These are phyloP conservation scores for Mucor mucedo DNA, from an alignment of 371 early-diverging fungal species.

Conservation along the genomic window DNA sequence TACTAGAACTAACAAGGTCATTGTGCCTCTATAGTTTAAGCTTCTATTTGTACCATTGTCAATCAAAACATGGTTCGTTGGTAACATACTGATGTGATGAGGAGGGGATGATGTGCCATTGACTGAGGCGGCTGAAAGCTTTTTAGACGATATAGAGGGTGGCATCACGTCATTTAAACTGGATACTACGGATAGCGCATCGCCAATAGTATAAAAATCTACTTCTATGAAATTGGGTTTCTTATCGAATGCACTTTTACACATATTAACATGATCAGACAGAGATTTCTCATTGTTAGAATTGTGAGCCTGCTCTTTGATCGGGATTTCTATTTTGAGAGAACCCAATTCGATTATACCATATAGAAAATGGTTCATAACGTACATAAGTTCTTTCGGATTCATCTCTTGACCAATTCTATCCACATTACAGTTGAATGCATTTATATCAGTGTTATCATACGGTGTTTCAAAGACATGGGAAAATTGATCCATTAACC, in stretches of 20 bases:
- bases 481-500: constrained; percentile 58
- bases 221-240: constrained; percentile 74
- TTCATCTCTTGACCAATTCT: constrained; percentile 39
- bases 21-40: not conserved
- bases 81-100: not conserved
- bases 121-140: not conserved
- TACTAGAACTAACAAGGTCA: not conserved
- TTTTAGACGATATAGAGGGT: not conserved
- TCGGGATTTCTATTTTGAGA: constrained; percentile 37
- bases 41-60: constrained; percentile 3
- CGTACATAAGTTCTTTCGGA: constrained; percentile 48
- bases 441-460: constrained; percentile 30
- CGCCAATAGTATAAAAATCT: constrained; percentile 73
- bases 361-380: constrained; percentile 65
- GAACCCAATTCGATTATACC: constrained; percentile 34
- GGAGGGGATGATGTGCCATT: not conserved
- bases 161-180: constrained; percentile 58
- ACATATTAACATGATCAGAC: constrained; percentile 39
- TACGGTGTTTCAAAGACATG: constrained; percentile 64
- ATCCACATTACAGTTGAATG: constrained; percentile 58
- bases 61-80: constrained; percentile 14
- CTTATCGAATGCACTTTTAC: constrained; percentile 39
- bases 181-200: constrained; percentile 49
- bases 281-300: constrained; percentile 47
- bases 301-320: constrained; percentile 34